Conservation (phyloP, 495 filamentous ascomycete species). For the Trichoderma erinaceum region DNA sequence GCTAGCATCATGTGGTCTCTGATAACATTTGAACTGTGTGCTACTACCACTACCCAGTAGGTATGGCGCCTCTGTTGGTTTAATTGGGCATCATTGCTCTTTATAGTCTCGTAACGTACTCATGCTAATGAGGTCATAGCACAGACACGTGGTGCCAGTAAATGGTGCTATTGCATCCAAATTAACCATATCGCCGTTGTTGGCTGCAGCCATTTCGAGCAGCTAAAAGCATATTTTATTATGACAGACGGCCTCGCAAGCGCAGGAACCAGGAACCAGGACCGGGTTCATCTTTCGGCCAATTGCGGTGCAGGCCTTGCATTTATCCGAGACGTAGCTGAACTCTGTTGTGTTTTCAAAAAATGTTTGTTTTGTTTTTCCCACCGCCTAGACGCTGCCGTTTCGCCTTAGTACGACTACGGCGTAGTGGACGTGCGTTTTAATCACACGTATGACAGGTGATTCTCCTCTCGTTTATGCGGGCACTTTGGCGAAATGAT, state of each 20-base stretch:
- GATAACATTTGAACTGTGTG: background rate
- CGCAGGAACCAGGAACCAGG: constrained; percentile 2
- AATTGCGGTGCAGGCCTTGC: background rate
- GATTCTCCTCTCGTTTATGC: background rate
- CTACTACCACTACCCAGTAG: too few species aligned
- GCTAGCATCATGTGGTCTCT: background rate
- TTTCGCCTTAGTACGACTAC: background rate
- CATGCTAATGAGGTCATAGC: too few species aligned
- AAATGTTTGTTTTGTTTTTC: background rate
- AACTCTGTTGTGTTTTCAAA: constrained; percentile 5
- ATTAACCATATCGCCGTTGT: background rate
- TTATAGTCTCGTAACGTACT: too few species aligned
- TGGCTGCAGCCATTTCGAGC: background rate
- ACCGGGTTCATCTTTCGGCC: background rate
- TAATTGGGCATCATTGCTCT: too few species aligned
- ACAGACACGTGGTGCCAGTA: too few species aligned
- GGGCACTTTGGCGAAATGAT: constrained; percentile 4
- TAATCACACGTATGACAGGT: constrained; percentile 1
- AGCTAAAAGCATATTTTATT: background rate
- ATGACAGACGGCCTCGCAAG: background rate
- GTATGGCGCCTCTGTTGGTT: too few species aligned
- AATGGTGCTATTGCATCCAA: too few species aligned
- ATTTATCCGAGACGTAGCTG: constrained; percentile 2
- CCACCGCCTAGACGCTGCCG: background rate
- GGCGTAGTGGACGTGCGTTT: background rate